Evolutionary conservation across 768 basidiomycete species (phyloP), one percentile per base, ranked within the genome.

Genomic region (Lanmaoa rubissima): DNA sequence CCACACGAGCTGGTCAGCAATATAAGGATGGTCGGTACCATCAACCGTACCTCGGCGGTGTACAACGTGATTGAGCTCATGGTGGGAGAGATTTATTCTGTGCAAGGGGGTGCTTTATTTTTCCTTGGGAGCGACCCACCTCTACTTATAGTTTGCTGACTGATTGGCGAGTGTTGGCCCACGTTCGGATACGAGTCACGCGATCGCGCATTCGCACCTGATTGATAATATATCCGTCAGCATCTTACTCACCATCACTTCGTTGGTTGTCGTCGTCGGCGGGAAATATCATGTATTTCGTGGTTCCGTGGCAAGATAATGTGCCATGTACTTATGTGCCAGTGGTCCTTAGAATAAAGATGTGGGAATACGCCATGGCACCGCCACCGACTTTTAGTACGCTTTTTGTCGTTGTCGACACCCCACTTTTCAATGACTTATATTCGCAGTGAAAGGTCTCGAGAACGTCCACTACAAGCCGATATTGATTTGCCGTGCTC

Each of bases 61-160:
- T 81, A 81, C 42, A 80, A 68, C 14, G 79, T 81, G 47, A 79
- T 68, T 49, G 68, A 67, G 24, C 39, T 48, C 63, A 65, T 65
- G 24, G 35, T 53, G 28, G 21, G n/a, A 7, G 24, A 31, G 16
- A 17, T 17, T 17, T 9, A 34, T 19, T 28, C 1, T 26, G 32
- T 53, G 26, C 14, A 42, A 24, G 21, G 21, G 13, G n/a, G 13
- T 21, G n/a, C 10, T 31, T 10, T 7, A 6, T 21, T 41, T 16
- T 55, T n/a, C 24, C 17, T 21, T 28, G 34, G 11, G 34, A 50
- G 32, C 34, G 17, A 38, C 6, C 3, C 8, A 3, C 24, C 39
- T 31, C 46, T 34, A 48, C 50, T 52, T 52, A 59, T 59, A 59
- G 34, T 21, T 16, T 32, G 39, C 24, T 48, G 35, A 28, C 12